Evolutionary conservation across 2,329 filamentous ascomycete species (phyloP), one percentile per base, ranked within the genome.

Genomic region (Claviceps paspali): DNA sequence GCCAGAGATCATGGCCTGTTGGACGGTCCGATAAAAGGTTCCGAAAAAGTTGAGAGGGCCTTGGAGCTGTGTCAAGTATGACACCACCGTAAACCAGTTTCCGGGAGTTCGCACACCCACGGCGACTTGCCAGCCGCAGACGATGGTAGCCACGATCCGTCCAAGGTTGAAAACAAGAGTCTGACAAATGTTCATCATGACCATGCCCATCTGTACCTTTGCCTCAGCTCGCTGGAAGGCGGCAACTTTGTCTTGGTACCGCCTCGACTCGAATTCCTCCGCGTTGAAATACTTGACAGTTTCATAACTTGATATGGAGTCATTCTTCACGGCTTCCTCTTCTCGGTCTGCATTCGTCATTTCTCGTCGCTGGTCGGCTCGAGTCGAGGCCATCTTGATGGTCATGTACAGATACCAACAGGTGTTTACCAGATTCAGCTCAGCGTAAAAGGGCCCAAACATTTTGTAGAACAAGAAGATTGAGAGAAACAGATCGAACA

Each of bases 221-320:
- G 79, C 81, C 56, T 88, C 83, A 35, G 82, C 80, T 29, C 61
- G 62, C 52, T 88, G 83, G 55, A 78, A 88, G 38, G 71, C 72
- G 32, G 64, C 63, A 38, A 91, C 82, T 19, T 82, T 81, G 31
- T 68, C 60, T 33, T 76, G 70, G 51, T 86, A 88, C 18, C 83
- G 72, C 34, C 68, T 63, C 47, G 85, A 86, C 51, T 91, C 83
- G 51, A 82, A 87, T 2, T 73, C 65, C 51, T 88, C 83, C 6
- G 82, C 82, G 48, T 88, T 88, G 66, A 91, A 91, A 51, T 88
- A 88, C 54, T 88, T 91, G 53, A 88, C 83, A 2, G 82, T 88
- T 62, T 98, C 91, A 56, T 96, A 98, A n/a, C 86, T 93, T 43
- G 91, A 86, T 65, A 98, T 91, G 0, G 91, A 96, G 57, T 98